Evolutionary conservation across 1,139 yeast genomes (phyloP), one percentile per base, ranked within the genome.

Genomic region (Nakaseomyces glabratus): DNA sequence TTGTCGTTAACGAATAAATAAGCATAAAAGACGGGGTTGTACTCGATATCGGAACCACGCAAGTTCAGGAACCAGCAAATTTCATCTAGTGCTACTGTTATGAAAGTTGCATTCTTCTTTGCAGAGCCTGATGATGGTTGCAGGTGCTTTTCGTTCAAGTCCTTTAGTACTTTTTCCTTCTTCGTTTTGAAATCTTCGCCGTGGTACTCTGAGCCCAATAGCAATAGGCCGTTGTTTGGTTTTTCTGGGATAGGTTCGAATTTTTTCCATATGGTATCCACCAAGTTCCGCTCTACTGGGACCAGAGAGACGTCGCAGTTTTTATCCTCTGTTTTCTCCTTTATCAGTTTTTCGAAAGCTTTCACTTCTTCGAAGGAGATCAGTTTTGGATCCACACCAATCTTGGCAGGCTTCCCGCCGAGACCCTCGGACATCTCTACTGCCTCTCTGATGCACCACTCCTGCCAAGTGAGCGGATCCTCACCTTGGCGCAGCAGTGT

Each of bases 1-100:
- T 64, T 62, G 16, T 65, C 68, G 14, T 73, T 69, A 13, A 86
- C 63, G 12, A 85, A 65, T 40, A 85, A 67, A 55, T 82, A 90
- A 32, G 93, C 68, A 62, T 73, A 86, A 57, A 93, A 93, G 11
- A 93, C 90, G 2, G 99, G 98, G 55, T 88, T 90, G 60, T 66
- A 93, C 25, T 76, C 81, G 44, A 90, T 84, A 55, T 82, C 93
- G 24, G 71, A 65, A 13, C 97, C 97, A 48, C 97, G 71, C 45
- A 90, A 65, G 52, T 90, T 90, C 54, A 86, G 71, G 38, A 86
- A 62, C 97, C 96, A 88, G 6, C 96, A 94, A 42, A 88, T 72
- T 52, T 90, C 95, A 61, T 90, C 98, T 41, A 85, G 63, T 0
- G 95, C 82, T 29, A 79, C 69, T 6, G 85, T 66, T 5, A 82